phyloP scores from a whole-genome alignment of 768 basidiomycete genomes.

The Mrakia hoshinonis region DNA sequence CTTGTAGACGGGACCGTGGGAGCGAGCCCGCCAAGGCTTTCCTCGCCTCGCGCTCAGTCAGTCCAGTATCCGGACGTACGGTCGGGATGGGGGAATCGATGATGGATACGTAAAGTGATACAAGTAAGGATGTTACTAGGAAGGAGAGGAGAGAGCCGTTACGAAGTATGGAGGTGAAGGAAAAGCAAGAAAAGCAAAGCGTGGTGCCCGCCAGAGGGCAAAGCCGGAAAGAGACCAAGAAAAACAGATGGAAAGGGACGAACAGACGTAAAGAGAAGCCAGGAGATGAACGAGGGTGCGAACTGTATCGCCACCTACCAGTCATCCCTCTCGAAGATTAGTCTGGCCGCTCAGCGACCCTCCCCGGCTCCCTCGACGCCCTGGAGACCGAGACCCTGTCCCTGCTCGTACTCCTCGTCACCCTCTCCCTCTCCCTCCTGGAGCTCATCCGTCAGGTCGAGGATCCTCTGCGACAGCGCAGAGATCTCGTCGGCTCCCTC shows the following conservation, averaged over 20 bases:
- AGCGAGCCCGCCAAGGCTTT: too few species aligned
- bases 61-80: too few species aligned
- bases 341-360: too few species aligned
- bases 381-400: background rate
- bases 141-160: background rate
- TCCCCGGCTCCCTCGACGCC: background rate
- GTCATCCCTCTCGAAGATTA: background rate
- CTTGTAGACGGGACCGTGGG: too few species aligned
- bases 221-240: background rate
- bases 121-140: background rate
- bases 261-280: background rate
- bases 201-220: background rate
- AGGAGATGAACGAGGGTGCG: background rate
- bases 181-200: background rate
- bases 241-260: background rate
- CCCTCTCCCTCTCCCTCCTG: background rate
- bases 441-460: conserved; percentile 64
- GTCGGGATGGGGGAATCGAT: background rate
- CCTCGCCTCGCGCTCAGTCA: too few species aligned
- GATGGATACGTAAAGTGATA: background rate
- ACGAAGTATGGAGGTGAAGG: too few species aligned
- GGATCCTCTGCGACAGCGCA: conserved; percentile 68
- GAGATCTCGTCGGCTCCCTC: conserved; percentile 87
- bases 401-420: background rate
- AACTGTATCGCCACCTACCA: background rate